Percentiles rank a stretch among this genome's conserved stretches.
Conservation (phyloP, 2,329 filamentous ascomycete genomes). For the Colletotrichum sp. region DNA sequence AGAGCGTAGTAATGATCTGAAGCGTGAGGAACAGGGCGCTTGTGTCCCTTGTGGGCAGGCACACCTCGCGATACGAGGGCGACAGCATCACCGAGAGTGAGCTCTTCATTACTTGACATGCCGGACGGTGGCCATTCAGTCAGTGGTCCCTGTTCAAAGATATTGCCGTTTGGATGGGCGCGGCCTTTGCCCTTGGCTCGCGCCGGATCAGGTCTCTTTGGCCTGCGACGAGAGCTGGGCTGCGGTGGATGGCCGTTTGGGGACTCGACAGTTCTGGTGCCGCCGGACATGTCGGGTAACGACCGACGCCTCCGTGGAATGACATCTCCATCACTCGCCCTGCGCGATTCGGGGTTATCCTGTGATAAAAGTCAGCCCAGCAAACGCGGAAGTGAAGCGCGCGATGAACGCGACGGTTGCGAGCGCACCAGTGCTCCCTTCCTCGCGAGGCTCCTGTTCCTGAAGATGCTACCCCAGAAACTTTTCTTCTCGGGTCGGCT, state of each 20-base stretch:
- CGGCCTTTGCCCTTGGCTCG: slow-evolving; percentile 44
- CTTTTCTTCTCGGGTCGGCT: slow-evolving; percentile 44
- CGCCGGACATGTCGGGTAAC: background rate
- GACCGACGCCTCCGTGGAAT: slow-evolving; percentile 27
- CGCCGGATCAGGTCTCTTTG: slow-evolving; percentile 42
- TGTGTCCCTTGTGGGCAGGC: slow-evolving; percentile 61
- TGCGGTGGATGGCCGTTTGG: background rate
- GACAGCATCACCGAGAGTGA: slow-evolving; percentile 59
- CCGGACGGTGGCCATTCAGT: slow-evolving; percentile 64
- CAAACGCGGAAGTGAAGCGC: background rate
- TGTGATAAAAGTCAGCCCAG: slow-evolving; percentile 20
- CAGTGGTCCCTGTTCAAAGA: slow-evolving; percentile 39
- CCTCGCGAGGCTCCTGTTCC: slow-evolving; percentile 48
- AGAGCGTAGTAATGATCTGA: slow-evolving; percentile 61
- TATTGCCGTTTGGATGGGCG: slow-evolving; percentile 34
- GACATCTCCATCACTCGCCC: slow-evolving; percentile 38
- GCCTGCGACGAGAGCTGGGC: slow-evolving; percentile 41
- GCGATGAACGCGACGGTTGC: slow-evolving; percentile 17
- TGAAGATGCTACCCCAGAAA: slow-evolving; percentile 55
- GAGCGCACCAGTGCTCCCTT: slow-evolving; percentile 39
- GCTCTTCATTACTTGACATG: slow-evolving; percentile 51
- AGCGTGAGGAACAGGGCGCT: slow-evolving; percentile 57
- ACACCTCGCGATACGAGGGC: slow-evolving; percentile 64
- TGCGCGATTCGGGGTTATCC: slow-evolving; percentile 34
- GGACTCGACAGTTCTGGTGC: slow-evolving; percentile 8